phyloP scores from a whole-genome alignment of 2,329 filamentous ascomycete genomes.

The Coniochaeta sp. region DNA sequence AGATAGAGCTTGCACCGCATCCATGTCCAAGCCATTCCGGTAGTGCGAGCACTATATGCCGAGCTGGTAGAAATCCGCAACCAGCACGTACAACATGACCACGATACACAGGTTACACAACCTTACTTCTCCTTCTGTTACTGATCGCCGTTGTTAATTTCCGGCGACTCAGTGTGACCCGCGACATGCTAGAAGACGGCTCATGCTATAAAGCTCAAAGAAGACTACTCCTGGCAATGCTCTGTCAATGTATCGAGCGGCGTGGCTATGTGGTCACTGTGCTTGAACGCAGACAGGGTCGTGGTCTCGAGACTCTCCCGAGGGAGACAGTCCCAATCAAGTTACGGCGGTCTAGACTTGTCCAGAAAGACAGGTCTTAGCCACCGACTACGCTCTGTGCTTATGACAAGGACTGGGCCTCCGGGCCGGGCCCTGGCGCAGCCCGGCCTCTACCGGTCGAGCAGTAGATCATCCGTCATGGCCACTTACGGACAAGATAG shows the following conservation, averaged over 20 bases:
- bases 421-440: neutral
- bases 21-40: neutral
- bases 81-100: neutral
- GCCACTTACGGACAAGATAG: neutral
- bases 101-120: neutral
- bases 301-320: neutral
- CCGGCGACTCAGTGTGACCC: neutral
- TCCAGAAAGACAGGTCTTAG: neutral
- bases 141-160: neutral
- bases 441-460: neutral
- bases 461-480: neutral
- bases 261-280: no score
- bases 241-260: no score
- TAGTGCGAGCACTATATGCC: neutral
- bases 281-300: neutral
- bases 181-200: neutral
- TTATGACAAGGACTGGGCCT: neutral
- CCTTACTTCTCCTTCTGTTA: neutral
- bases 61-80: neutral
- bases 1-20: neutral
- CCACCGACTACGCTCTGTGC: neutral
- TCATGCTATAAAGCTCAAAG: no score
- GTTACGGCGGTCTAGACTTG: neutral
- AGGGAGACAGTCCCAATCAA: neutral
- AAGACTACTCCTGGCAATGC: no score